Evolutionary conservation across 2,329 filamentous ascomycete genomes (phyloP).

Genomic region (Aspergillus sp.): DNA sequence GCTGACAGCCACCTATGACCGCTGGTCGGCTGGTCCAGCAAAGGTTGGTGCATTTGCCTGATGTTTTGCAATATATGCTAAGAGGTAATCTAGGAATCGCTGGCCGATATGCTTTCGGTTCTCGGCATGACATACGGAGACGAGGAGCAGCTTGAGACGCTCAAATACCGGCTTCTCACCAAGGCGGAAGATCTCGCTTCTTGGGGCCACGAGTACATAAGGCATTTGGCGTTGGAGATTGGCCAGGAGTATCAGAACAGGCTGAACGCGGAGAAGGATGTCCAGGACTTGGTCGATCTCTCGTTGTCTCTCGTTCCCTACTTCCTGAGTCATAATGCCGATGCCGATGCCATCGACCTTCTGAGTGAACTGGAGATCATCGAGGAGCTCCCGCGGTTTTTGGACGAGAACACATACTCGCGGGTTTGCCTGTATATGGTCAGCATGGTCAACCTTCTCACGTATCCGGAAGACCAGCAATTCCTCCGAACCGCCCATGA

Average conservation of each 20-base stretch:
- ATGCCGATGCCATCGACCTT: conserved; percentile 94
- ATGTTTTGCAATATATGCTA: conserved; percentile 3
- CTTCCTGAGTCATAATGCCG: conserved; percentile 93
- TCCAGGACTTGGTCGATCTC: conserved; percentile 75
- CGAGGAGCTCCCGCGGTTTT: conserved; percentile 74
- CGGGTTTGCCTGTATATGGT: conserved; percentile 97
- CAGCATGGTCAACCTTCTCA: conserved; percentile 95
- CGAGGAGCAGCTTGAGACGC: conserved; percentile 87
- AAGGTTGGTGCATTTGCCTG: conserved; percentile 50
- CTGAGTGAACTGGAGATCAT: conserved; percentile 98
- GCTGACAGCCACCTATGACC: conserved; percentile 76
- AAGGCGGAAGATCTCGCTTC: conserved; percentile 87
- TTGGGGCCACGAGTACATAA: conserved; percentile 97
- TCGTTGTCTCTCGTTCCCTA: conserved; percentile 79
- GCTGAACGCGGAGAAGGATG: conserved; percentile 72
- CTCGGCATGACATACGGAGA: conserved; percentile 98
- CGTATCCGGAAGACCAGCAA: conserved; percentile 92
- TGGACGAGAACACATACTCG: conserved; percentile 89
- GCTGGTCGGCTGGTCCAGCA: conserved; percentile 74
- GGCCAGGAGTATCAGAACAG: conserved; percentile 88
- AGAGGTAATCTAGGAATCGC: conserved; percentile 45
- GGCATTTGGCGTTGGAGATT: conserved; percentile 90
- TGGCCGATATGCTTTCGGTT: conserved; percentile 93
- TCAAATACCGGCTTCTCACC: conserved; percentile 87
- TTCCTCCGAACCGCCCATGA: conserved; percentile 88